Evolutionary conservation across 768 basidiomycete species (phyloP).

Genomic region (Tricholoma matsutake): DNA sequence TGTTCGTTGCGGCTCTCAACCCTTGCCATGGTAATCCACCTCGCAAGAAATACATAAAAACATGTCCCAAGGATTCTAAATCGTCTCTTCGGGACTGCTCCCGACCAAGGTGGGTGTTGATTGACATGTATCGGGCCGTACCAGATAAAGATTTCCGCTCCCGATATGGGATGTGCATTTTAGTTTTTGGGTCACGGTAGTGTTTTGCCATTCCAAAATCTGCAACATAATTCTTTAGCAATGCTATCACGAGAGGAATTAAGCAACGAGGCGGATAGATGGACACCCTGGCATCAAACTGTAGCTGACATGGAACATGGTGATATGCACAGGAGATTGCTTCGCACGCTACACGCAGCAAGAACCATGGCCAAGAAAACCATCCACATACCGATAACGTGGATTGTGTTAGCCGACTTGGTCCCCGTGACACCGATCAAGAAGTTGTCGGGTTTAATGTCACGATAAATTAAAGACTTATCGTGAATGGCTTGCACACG

Average conservation of each 20-base stretch:
- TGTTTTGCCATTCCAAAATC: slow-evolving; percentile 99
- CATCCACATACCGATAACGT: slow-evolving; percentile 72
- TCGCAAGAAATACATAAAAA: slow-evolving; percentile 98
- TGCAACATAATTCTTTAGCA: slow-evolving; percentile 22
- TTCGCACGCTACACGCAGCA: not conserved
- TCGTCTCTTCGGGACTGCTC: slow-evolving; percentile 96
- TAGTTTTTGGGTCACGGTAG: slow-evolving; percentile 97
- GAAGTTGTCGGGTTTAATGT: slow-evolving; percentile 99
- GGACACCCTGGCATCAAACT: not conserved
- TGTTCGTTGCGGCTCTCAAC: slow-evolving; percentile 95
- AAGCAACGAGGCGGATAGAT: not conserved
- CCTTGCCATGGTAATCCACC: slow-evolving; percentile 99
- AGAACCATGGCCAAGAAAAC: slow-evolving; percentile 4
- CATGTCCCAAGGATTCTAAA: slow-evolving; percentile 94
- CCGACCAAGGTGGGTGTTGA: slow-evolving; percentile 97
- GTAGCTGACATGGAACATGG: not conserved
- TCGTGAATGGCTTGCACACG: slow-evolving; percentile 98
- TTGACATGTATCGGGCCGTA: slow-evolving; percentile 98
- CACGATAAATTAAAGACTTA: slow-evolving; percentile 97
- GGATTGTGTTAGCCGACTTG: slow-evolving; percentile 84
- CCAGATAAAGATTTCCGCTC: slow-evolving; percentile 96
- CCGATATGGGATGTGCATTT: slow-evolving; percentile 98
- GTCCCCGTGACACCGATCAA: slow-evolving; percentile 91
- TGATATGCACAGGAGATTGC: not conserved
- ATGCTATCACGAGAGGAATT: slow-evolving; percentile 1